Conservation (phyloP, 495 filamentous ascomycete genomes). For the Copromyces sp. region DNA sequence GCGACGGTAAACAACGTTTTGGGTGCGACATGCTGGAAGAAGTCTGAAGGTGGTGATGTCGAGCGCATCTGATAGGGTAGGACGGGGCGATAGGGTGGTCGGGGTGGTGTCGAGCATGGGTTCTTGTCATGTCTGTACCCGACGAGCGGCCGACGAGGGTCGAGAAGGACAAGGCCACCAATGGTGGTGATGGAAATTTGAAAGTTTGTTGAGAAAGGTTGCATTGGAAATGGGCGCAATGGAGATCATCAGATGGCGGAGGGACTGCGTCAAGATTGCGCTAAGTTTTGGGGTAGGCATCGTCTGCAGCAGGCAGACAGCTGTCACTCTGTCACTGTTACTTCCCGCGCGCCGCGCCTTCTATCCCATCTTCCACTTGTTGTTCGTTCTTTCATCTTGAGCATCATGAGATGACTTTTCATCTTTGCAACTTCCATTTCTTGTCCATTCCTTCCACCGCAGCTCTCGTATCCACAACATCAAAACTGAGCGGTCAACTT, state of each 20-base stretch:
- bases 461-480: background rate
- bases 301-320: too few relatives aligned
- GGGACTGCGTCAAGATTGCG: background rate
- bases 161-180: background rate
- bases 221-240: background rate
- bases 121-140: background rate
- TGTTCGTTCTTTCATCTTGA: background rate
- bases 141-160: too few relatives aligned
- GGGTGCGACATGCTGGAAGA: background rate
- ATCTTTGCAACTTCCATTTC: too few relatives aligned
- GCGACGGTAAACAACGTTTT: background rate
- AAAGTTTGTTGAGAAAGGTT: background rate
- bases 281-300: too few relatives aligned
- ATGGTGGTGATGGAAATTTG: background rate
- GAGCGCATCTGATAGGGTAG: background rate
- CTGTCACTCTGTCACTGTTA: too few relatives aligned
- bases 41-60: background rate
- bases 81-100: background rate
- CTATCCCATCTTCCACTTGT: too few relatives aligned
- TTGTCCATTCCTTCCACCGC: background rate
- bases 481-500: background rate
- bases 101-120: background rate
- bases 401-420: background rate
- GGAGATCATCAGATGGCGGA: background rate
- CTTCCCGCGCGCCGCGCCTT: too few relatives aligned